A percentile compares a stretch with the other conserved stretches of the same genome.
Conservation (phyloP, 352 stramenopile species). For the Phytophthora megakarya region DNA sequence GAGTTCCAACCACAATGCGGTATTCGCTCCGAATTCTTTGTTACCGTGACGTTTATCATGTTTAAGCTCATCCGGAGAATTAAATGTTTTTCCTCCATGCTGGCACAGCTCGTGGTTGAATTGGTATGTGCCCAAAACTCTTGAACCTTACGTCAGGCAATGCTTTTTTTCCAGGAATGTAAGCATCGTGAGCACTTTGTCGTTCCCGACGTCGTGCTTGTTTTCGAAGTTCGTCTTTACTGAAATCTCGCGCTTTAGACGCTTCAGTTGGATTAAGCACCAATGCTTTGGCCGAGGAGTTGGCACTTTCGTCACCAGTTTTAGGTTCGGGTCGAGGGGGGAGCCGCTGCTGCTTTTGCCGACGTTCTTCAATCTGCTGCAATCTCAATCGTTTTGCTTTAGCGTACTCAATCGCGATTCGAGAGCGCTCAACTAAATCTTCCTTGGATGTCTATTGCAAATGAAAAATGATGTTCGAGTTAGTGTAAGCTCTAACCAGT, state of each 20-base stretch:
- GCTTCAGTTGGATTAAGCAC: constrained; percentile 56
- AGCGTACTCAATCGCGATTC: constrained; percentile 58
- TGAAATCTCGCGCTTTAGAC: constrained; percentile 53
- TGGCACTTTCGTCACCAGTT: constrained; percentile 6
- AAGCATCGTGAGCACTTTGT: constrained; percentile 60
- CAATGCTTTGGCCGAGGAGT: constrained; percentile 16
- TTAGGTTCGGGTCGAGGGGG: constrained; percentile 49
- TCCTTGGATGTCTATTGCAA: constrained; percentile 42
- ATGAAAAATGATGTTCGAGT: constrained; percentile 1
- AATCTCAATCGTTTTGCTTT: constrained; percentile 58
- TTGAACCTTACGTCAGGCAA: constrained; percentile 65
- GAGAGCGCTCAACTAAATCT: constrained; percentile 54
- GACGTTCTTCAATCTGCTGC: constrained; percentile 45
- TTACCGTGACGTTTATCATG: constrained; percentile 11
- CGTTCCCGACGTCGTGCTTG: constrained; percentile 40
- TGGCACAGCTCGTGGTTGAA: constrained; percentile 63
- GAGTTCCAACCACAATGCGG: neutral
- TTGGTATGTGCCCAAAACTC: constrained; percentile 70
- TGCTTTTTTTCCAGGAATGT: constrained; percentile 52
- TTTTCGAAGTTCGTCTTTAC: constrained; percentile 52
- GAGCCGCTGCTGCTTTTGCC: constrained; percentile 41
- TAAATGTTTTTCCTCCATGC: constrained; percentile 64
- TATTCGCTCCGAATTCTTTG: constrained; percentile 1
- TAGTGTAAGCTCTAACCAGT: neutral
- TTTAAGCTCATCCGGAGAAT: constrained; percentile 7